These are phyloP conservation scores for Vigna mungo DNA, from an alignment of 306 rosid genomes.

Conservation along the genomic window DNA sequence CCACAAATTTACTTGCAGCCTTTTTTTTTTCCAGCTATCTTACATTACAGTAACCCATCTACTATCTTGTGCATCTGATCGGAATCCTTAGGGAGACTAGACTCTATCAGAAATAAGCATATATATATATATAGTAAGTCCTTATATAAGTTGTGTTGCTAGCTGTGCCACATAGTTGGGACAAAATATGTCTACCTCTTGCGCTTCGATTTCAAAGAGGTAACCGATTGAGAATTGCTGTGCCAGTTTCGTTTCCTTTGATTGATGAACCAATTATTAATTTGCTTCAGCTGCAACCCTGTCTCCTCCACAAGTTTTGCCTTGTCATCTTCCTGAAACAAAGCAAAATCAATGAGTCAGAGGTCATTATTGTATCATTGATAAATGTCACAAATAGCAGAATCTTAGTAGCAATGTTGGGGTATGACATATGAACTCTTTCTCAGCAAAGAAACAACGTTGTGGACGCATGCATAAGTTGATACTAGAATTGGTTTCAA, in stretches of 20 bases:
- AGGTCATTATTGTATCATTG: neutral
- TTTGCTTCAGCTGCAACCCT: slow-evolving; percentile 98
- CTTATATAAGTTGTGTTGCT: slow-evolving; percentile 30
- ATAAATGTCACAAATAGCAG: neutral
- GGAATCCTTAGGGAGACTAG: slow-evolving; percentile 35
- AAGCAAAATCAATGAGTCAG: neutral
- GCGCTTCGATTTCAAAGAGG: slow-evolving; percentile 98
- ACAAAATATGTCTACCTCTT: slow-evolving; percentile 63
- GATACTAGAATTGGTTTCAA: slow-evolving; percentile 12
- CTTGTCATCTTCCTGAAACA: slow-evolving; percentile 92
- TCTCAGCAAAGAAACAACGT: neutral
- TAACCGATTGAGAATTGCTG: slow-evolving; percentile 90
- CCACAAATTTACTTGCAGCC: slow-evolving; percentile 41
- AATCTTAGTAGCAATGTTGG: neutral
- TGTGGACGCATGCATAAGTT: neutral
- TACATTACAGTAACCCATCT: slow-evolving; percentile 35
- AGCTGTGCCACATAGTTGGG: slow-evolving; percentile 20
- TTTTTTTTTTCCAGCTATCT: slow-evolving; percentile 14
- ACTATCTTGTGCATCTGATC: slow-evolving; percentile 27
- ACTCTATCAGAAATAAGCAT: slow-evolving; percentile 24
- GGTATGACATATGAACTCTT: neutral
- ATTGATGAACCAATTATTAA: slow-evolving; percentile 97
- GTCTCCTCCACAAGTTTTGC: slow-evolving; percentile 99
- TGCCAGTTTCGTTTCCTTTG: slow-evolving; percentile 99
- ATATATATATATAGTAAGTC: slow-evolving; percentile 42